Percentiles rank a stretch among this genome's conserved stretches.
phyloP scores from a whole-genome alignment of 2,329 filamentous ascomycete species.

The Calcarisporium arbuscula region DNA sequence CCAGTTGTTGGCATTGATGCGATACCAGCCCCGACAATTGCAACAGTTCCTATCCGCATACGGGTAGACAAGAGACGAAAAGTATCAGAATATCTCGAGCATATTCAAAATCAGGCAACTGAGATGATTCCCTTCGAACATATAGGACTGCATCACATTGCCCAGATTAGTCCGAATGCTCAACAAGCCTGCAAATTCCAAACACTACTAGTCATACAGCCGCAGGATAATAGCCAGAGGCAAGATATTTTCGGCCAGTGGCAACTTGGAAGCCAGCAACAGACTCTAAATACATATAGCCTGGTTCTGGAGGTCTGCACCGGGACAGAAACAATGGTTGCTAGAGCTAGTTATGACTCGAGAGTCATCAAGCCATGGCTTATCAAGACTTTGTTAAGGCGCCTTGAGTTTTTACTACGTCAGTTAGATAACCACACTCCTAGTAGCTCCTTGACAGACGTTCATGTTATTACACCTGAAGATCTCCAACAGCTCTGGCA shows the following conservation, averaged over 20 bases:
- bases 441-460: neutral
- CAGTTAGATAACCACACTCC: neutral
- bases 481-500: slow-evolving; percentile 10
- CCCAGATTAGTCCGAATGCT: slow-evolving; percentile 9
- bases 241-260: slow-evolving; percentile 3
- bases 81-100: slow-evolving; percentile 4
- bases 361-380: neutral
- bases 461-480: neutral
- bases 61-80: neutral
- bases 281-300: slow-evolving; percentile 5
- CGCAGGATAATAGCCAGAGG: neutral
- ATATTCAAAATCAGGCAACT: slow-evolving; percentile 9
- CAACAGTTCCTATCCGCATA: slow-evolving; percentile 11
- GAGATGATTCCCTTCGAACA: slow-evolving; percentile 16
- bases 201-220: slow-evolving; percentile 14
- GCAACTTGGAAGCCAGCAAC: slow-evolving; percentile 1
- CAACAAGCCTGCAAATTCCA: slow-evolving; percentile 14
- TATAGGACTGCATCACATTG: slow-evolving; percentile 17
- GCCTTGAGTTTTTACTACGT: neutral
- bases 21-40: slow-evolving; percentile 15
- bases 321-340: neutral
- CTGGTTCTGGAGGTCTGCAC: slow-evolving; percentile 4
- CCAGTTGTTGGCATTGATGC: slow-evolving; percentile 14
- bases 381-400: neutral
- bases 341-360: slow-evolving; percentile 1